Base-by-base conservation (phyloP, 768 basidiomycete genomes). In the Termitomyces sp. region DNA sequence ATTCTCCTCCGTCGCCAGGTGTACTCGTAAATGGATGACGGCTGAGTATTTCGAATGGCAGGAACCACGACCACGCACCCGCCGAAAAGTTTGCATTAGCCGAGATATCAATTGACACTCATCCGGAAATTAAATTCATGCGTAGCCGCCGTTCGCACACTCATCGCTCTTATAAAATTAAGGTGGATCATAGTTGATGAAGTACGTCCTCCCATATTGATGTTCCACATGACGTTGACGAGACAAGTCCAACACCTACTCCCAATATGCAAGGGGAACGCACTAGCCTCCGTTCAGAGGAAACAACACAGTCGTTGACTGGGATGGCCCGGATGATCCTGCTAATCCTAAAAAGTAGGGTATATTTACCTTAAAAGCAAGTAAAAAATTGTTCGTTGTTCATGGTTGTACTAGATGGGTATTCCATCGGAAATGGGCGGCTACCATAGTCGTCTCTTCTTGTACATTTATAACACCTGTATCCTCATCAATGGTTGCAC, bases 401-500 rank as follows among this genome's bases (percentile, higher is more conserved):
- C 28, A 10, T 42, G 3, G 32, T 17, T 40, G 25, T 30, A 6
- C 42, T 54, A 84, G 87, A 64, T 88, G 87, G 86, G 64, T 73
- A 3, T 77, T 73, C 52, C 72, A 65, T 28, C 72, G 71, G 61
- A 89, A 86, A 74, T 88, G 86, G 88, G 78, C 74, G 0, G 82
- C 81, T 0, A 86, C 84, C 0, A 60, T 77, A 17, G 75, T 87
- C 28, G 81, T 88, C 0, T 87, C 87, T 0, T 73, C 76, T 0
- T 89, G 86, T 65, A 85, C 87, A 0, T 85, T 88, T 64, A 85
- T 88, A 35, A 76, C 74, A 7, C 85, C 88, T 0, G 73, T 90
- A 0, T 83, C 88, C 0, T 91, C 89, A 3, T 81, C 87, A 5
- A 89, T 89, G 83, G 72, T 89, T 1, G 84, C 89, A 0, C 88